These are phyloP conservation scores for Ogataea trehalophila DNA, from an alignment of 805 yeast species.

Conservation along the genomic window DNA sequence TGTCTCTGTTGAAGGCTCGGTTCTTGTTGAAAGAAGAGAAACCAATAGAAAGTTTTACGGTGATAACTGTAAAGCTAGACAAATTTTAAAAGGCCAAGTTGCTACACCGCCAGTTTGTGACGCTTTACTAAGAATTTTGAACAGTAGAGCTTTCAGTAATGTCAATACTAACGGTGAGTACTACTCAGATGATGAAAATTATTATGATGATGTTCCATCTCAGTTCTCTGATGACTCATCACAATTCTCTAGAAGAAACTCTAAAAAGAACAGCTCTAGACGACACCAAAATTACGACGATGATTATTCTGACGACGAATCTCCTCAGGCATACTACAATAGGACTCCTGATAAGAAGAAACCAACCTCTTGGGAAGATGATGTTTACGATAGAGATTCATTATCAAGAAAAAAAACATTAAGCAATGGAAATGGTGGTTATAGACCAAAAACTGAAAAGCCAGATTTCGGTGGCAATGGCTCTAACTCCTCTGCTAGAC, in stretches of 20 bases:
- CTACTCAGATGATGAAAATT: conserved; percentile 57
- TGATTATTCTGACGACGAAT: conserved; percentile 35
- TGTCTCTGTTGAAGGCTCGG: conserved; percentile 94
- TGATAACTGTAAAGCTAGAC: conserved; percentile 78
- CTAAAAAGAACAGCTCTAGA: conserved; percentile 10
- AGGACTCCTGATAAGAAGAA: conserved; percentile 14
- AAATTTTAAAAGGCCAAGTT: conserved; percentile 79
- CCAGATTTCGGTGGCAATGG: conserved; percentile 30
- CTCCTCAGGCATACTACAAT: conserved; percentile 26
- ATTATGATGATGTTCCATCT: conserved; percentile 73
- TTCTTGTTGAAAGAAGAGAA: conserved; percentile 93
- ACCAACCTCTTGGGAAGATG: conserved; percentile 78
- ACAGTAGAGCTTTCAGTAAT: conserved; percentile 72
- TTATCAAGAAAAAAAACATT: conserved; percentile 8
- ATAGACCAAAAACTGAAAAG: conserved; percentile 29
- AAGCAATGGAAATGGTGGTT: conserved; percentile 23
- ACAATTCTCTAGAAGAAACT: conserved; percentile 17
- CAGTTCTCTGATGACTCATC: conserved; percentile 53
- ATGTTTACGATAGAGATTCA: conserved; percentile 58
- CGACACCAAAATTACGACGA: conserved; percentile 24
- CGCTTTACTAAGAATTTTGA: conserved; percentile 77
- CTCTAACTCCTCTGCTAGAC: conserved; percentile 29
- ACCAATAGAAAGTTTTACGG: conserved; percentile 96
- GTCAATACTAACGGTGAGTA: conserved; percentile 39
- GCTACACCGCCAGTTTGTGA: conserved; percentile 92